Conservation (phyloP, 2,329 filamentous ascomycete genomes). For the Claviceps monticola region DNA sequence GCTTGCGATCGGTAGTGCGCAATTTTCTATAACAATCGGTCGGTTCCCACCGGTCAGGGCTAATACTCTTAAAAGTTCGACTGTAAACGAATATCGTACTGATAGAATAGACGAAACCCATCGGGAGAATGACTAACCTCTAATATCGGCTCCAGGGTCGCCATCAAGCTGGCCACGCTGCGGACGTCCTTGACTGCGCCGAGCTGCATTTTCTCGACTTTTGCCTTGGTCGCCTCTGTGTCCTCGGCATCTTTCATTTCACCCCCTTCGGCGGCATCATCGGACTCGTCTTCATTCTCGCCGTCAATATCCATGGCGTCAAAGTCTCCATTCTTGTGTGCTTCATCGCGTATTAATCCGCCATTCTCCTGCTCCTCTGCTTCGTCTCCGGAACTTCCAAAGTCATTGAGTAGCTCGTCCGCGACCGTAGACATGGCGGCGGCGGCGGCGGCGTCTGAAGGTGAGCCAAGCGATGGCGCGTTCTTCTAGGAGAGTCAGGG, state of each 20-base stretch:
- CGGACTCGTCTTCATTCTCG: slow-evolving; percentile 23
- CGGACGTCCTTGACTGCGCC: slow-evolving; percentile 62
- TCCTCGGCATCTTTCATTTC: slow-evolving; percentile 40
- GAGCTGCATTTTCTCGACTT: slow-evolving; percentile 72
- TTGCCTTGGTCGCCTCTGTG: slow-evolving; percentile 58
- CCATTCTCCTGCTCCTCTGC: slow-evolving; percentile 47
- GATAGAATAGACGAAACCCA: not conserved
- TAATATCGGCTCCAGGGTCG: slow-evolving; percentile 64
- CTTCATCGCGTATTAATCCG: slow-evolving; percentile 28
- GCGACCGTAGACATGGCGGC: slow-evolving; percentile 71
- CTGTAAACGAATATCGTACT: slow-evolving; percentile 46
- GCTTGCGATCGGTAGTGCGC: slow-evolving; percentile 58
- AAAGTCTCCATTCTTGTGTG: slow-evolving; percentile 23
- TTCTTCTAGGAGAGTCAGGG: no score
- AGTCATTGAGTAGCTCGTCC: slow-evolving; percentile 79
- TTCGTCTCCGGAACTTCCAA: slow-evolving; percentile 54
- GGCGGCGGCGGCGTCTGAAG: slow-evolving; percentile 10
- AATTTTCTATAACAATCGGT: slow-evolving; percentile 53
- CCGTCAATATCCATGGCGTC: slow-evolving; percentile 45
- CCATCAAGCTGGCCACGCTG: slow-evolving; percentile 68
- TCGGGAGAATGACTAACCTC: slow-evolving; percentile 47
- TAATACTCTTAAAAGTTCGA: slow-evolving; percentile 31
- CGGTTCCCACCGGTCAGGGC: slow-evolving; percentile 50
- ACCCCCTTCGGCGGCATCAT: slow-evolving; percentile 46
- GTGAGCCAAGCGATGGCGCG: not conserved